These are phyloP conservation scores for Sclerotinia minor DNA, from an alignment of 2,329 filamentous ascomycete genomes.

Conservation along the genomic window DNA sequence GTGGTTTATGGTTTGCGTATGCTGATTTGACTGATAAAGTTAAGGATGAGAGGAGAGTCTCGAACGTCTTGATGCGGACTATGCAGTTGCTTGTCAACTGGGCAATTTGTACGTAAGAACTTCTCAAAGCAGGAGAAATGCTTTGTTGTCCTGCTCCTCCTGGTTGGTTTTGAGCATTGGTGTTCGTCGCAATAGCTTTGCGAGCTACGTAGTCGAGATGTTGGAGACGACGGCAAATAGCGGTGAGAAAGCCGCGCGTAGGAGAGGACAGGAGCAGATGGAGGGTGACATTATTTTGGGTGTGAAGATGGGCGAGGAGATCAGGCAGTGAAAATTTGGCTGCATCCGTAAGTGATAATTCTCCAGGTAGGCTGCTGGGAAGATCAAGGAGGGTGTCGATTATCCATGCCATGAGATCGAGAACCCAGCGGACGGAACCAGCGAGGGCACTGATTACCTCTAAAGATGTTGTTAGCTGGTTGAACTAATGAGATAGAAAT, in stretches of 20 bases:
- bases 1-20: conserved; percentile 33
- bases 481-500: conserved; percentile 26
- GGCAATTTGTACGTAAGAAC: conserved; percentile 40
- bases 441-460: conserved; percentile 72
- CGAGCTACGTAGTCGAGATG: conserved; percentile 52
- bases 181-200: conserved; percentile 35
- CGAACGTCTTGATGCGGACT: conserved; percentile 39
- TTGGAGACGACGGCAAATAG: conserved; percentile 63
- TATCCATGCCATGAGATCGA: conserved; percentile 68
- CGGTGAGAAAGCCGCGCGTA: conserved; percentile 69
- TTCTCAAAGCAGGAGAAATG: conserved; percentile 35
- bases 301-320: conserved; percentile 53
- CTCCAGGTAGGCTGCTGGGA: conserved; percentile 49
- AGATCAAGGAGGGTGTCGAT: conserved; percentile 60
- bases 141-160: conserved; percentile 23
- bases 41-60: conserved; percentile 38
- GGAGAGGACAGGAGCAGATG: conserved; percentile 71
- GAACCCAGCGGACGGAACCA: conserved; percentile 75
- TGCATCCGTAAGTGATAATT: conserved; percentile 49
- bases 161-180: conserved; percentile 16
- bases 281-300: conserved; percentile 58
- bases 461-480: conserved; percentile 35
- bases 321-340: conserved; percentile 49
- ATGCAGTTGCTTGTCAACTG: conserved; percentile 37
- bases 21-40: conserved; percentile 36